Conservation (phyloP, 2,329 filamentous ascomycete species). For the Aschersonia sp. region DNA sequence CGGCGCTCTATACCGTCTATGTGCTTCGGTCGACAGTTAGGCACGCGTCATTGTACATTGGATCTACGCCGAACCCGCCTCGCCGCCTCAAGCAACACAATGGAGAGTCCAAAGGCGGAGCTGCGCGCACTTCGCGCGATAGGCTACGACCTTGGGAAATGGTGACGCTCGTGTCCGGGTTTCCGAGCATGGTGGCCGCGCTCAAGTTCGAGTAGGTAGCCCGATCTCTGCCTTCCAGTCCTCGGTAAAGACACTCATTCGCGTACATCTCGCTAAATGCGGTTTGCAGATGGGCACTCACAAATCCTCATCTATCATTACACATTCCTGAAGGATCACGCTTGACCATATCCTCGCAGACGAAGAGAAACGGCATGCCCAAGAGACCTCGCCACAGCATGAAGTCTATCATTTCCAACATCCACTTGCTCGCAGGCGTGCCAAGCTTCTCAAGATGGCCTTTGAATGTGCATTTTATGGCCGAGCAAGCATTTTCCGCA, state of each 20-base stretch:
- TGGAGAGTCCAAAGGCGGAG: conserved; percentile 68
- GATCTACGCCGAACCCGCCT: conserved; percentile 78
- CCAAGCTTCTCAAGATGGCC: conserved; percentile 76
- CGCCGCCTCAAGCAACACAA: conserved; percentile 86
- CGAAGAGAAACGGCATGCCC: conserved; percentile 38
- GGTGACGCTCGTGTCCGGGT: conserved; percentile 73
- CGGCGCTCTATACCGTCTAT: conserved; percentile 87
- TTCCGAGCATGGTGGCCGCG: conserved; percentile 73
- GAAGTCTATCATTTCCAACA: conserved; percentile 57
- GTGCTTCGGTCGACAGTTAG: conserved; percentile 71
- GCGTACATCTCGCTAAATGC: not conserved
- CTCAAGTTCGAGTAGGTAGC: conserved; percentile 75
- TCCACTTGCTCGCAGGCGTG: conserved; percentile 67
- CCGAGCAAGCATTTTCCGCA: conserved; percentile 47
- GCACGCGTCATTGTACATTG: conserved; percentile 65
- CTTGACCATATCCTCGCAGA: conserved; percentile 35
- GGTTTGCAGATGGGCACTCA: conserved; percentile 69
- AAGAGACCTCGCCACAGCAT: conserved; percentile 45
- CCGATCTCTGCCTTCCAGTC: not conserved
- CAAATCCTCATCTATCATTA: conserved; percentile 66
- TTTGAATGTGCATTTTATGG: conserved; percentile 66
- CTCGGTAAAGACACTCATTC: not conserved
- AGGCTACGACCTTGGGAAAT: conserved; percentile 80
- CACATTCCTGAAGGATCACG: conserved; percentile 56
- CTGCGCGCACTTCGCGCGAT: conserved; percentile 54